These are phyloP conservation scores for Candida saitoana DNA, from an alignment of 805 yeast genomes.

Conservation along the genomic window DNA sequence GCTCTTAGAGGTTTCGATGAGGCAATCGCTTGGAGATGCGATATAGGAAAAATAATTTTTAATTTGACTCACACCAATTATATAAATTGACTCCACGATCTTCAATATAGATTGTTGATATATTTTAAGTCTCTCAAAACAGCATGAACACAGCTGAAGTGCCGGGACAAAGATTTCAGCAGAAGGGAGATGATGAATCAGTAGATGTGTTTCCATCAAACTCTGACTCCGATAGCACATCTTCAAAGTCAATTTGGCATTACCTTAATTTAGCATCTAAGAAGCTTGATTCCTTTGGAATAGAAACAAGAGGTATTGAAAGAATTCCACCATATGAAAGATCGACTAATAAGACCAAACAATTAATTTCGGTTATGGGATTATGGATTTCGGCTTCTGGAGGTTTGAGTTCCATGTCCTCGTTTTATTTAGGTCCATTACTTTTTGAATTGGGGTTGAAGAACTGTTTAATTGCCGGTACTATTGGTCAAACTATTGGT, in stretches of 20 bases:
- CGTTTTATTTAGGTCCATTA: constrained; percentile 72
- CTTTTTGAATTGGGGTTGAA: constrained; percentile 65
- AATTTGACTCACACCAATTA: neutral
- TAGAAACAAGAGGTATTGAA: constrained; percentile 78
- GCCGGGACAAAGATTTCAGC: neutral
- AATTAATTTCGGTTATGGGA: constrained; percentile 51
- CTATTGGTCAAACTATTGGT: constrained; percentile 63
- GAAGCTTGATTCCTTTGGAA: constrained; percentile 49
- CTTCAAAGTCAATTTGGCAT: constrained; percentile 6
- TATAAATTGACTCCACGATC: neutral
- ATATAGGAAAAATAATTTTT: neutral
- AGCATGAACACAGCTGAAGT: neutral
- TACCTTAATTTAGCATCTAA: constrained; percentile 11
- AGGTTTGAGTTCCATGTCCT: constrained; percentile 85
- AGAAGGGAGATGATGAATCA: constrained; percentile 1
- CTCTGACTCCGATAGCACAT: neutral
- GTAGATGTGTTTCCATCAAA: neutral
- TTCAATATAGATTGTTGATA: neutral
- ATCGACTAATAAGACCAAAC: constrained; percentile 31
- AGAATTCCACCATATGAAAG: constrained; percentile 67
- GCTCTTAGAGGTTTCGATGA: neutral
- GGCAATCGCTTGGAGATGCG: neutral
- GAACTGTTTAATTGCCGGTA: constrained; percentile 59
- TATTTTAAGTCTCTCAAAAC: neutral
- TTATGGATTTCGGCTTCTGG: constrained; percentile 86